Evolutionary conservation across 441 rosid species (phyloP).

Genomic region (Biscutella laevigata): DNA sequence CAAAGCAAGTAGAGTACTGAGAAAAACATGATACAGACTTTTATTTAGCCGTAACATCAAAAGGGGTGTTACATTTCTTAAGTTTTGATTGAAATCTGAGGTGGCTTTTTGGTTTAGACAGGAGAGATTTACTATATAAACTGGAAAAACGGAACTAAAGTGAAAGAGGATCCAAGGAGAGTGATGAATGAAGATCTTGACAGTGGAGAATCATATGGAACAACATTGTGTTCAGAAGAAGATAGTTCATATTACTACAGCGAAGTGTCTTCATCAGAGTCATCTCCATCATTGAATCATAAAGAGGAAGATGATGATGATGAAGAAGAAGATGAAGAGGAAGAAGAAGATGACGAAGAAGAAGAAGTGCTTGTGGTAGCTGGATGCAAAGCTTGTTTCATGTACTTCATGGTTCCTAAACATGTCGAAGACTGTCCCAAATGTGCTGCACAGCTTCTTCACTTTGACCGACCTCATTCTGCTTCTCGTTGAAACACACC

Average conservation of each 20-base stretch:
- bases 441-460: slow-evolving; percentile 70
- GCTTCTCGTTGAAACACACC: slow-evolving; percentile 40
- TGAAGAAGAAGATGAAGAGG: too few species aligned
- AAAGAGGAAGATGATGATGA: slow-evolving; percentile 26
- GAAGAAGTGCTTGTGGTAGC: slow-evolving; percentile 69
- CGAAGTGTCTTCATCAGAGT: slow-evolving; percentile 59
- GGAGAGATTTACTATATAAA: slow-evolving; percentile 78
- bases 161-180: slow-evolving; percentile 53
- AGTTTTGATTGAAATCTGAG: not conserved
- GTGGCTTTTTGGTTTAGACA: slow-evolving; percentile 34
- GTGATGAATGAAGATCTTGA: slow-evolving; percentile 15
- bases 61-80: not conserved
- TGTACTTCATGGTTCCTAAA: slow-evolving; percentile 94
- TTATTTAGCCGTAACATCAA: not conserved
- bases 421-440: slow-evolving; percentile 72
- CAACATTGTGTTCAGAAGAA: slow-evolving; percentile 40
- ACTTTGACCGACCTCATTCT: slow-evolving; percentile 54
- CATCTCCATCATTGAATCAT: slow-evolving; percentile 15
- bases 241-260: slow-evolving; percentile 43
- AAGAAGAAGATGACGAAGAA: too few species aligned
- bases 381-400: slow-evolving; percentile 88
- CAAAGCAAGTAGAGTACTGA: not conserved
- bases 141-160: slow-evolving; percentile 68
- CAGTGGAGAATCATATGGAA: slow-evolving; percentile 25
- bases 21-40: too few species aligned